Evolutionary conservation across 2,329 filamentous ascomycete species (phyloP).

Genomic region (Harringtonia aguacate): DNA sequence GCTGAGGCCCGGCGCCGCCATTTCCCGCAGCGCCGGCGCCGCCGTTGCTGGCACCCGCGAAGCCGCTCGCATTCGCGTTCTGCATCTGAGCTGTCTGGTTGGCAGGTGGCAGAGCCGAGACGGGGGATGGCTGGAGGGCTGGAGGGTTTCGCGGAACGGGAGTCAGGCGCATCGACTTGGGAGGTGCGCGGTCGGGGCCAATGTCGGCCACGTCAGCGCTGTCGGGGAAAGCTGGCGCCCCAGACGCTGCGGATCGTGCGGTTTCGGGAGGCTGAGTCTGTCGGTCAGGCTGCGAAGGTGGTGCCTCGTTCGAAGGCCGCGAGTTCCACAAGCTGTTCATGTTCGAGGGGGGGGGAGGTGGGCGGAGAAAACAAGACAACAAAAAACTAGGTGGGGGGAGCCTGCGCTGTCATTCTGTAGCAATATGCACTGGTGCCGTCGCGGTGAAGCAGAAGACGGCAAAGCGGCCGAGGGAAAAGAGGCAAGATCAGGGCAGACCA

Average conservation of each 20-base stretch:
- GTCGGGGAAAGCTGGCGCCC: too few species aligned
- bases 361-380: conserved; percentile 2
- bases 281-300: not conserved
- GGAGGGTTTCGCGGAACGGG: too few species aligned
- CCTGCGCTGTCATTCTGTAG: too few species aligned
- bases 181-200: too few species aligned
- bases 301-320: conserved; percentile 6
- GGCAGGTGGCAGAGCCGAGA: too few species aligned
- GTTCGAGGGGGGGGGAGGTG: conserved; percentile 1
- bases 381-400: not conserved
- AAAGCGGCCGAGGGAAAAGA: too few species aligned
- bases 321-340: conserved; percentile 14
- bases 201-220: too few species aligned
- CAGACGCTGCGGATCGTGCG: not conserved
- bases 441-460: too few species aligned
- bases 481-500: too few species aligned
- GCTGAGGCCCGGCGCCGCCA: conserved; percentile 12
- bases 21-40: not conserved
- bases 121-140: too few species aligned
- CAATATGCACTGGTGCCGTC: too few species aligned
- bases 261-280: not conserved
- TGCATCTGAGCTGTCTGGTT: not conserved
- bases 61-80: not conserved
- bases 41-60: not conserved
- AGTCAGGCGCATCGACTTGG: too few species aligned